Percentiles rank a stretch among this genome's conserved stretches.
phyloP scores from a whole-genome alignment of 1,284 basidiomycete species.

The Cryptococcus floricola region DNA sequence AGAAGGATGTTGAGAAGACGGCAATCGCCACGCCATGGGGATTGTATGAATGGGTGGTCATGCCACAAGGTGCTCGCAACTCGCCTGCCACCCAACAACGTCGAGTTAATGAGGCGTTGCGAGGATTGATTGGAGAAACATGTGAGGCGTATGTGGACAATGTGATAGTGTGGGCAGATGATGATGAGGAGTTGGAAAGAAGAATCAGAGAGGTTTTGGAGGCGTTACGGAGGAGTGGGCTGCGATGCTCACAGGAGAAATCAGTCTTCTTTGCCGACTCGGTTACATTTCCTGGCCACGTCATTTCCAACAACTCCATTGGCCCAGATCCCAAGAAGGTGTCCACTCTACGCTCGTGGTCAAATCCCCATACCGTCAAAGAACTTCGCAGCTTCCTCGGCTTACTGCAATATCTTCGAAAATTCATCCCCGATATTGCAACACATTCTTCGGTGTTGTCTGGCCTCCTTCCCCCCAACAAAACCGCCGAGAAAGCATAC shows the following conservation, averaged over 20 bases:
- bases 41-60: constrained; percentile 1
- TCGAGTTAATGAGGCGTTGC: background rate
- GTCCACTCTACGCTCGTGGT: background rate
- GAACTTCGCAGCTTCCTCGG: background rate
- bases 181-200: background rate
- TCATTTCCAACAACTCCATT: background rate
- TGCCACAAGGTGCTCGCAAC: background rate
- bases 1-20: background rate
- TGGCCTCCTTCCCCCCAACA: background rate
- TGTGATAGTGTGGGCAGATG: background rate
- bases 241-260: background rate
- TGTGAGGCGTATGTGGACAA: constrained; percentile 3
- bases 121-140: background rate
- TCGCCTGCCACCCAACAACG: background rate
- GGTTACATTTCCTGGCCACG: background rate
- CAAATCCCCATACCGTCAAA: background rate
- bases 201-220: background rate
- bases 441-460: background rate
- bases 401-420: background rate
- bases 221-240: background rate
- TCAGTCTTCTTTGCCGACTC: background rate
- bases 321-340: background rate
- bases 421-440: background rate
- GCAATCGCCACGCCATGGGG: background rate
- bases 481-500: background rate